phyloP scores from a whole-genome alignment of 495 filamentous ascomycete species.

The Aspergillus nanangensis region DNA sequence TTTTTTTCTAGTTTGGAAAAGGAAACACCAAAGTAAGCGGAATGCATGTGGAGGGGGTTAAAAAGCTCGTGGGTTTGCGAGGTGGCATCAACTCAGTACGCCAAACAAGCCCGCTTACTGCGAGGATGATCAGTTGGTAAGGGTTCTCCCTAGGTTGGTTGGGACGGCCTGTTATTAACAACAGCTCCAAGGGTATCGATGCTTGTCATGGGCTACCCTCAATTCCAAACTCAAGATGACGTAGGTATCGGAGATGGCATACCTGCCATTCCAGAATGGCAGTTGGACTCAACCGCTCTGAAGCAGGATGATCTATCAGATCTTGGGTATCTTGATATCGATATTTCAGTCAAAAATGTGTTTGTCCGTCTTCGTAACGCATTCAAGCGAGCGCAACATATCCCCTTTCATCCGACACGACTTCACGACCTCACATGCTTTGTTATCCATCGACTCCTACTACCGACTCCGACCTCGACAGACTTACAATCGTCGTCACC shows the following conservation, averaged over 20 bases:
- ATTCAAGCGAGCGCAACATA: conserved; percentile 21
- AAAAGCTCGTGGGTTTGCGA: conserved; percentile 38
- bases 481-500: conserved; percentile 11
- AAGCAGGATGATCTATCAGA: conserved; percentile 6
- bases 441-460: conserved; percentile 43
- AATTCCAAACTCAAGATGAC: conserved; percentile 47
- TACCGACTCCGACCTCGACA: conserved; percentile 12
- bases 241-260: conserved; percentile 42
- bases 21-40: conserved; percentile 37
- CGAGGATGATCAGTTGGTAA: conserved; percentile 50
- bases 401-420: conserved; percentile 26
- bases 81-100: conserved; percentile 43
- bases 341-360: conserved; percentile 29
- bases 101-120: conserved; percentile 46
- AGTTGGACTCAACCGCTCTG: conserved; percentile 14
- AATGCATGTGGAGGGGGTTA: conserved; percentile 50
- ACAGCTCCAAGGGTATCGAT: conserved; percentile 40
- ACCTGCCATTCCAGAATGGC: conserved; percentile 40
- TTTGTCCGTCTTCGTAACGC: conserved; percentile 37
- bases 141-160: not conserved
- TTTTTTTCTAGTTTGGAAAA: conserved; percentile 41
- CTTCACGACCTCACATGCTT: conserved; percentile 49
- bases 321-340: conserved; percentile 20
- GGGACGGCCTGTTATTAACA: conserved; percentile 4
- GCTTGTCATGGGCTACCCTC: conserved; percentile 42